Evolutionary conservation across 768 basidiomycete genomes (phyloP), one percentile per base, ranked within the genome.

Genomic region (Cytidiella melzeri): DNA sequence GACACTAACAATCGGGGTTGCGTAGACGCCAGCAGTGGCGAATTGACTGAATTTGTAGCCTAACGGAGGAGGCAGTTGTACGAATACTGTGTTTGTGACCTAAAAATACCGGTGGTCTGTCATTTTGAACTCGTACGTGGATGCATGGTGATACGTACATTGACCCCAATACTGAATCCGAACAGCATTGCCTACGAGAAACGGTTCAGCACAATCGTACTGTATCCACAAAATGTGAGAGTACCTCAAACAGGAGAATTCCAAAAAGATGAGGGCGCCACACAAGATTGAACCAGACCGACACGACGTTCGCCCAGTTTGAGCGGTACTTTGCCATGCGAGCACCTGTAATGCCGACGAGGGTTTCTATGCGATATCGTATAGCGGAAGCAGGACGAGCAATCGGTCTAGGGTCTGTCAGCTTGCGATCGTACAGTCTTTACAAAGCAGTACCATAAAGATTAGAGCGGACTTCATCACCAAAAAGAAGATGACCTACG

Each of bases 21-120:
- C 75, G 57, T 80, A 80, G 13, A 64, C 67, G 26, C 76, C 79
- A 1, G 81, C 73, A 41, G 78, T 76, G 12, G 71, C 73, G 45
- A 70, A 73, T 48, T 67, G 69, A 25, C 64, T 69, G 56, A 77
- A 76, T 0, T 73, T 79, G 53, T 70, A 83, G 1, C 77, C 84
- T 7, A 72, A 55, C 0, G 80, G 80, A 1, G 68, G 68, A 0
- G 79, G 79, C 3, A 66, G 67, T 4, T 79, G 80, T 1, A 84
- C 64, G 67, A 85, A 85, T 1, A 84, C 79, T 0, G 76, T 79
- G 51, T 79, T 81, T 1, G 83, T 87, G 15, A 80, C 78, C 76
- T 83, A n/a, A n/a, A n/a, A n/a, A n/a, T n/a, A n/a, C n/a, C n/a
- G n/a, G 47, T 36, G 47, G 39, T 1, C n/a, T n/a, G n/a, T n/a